Evolutionary conservation across 345 rosid genomes (phyloP), one percentile per base, ranked within the genome.

Genomic region (Populus simonii): DNA sequence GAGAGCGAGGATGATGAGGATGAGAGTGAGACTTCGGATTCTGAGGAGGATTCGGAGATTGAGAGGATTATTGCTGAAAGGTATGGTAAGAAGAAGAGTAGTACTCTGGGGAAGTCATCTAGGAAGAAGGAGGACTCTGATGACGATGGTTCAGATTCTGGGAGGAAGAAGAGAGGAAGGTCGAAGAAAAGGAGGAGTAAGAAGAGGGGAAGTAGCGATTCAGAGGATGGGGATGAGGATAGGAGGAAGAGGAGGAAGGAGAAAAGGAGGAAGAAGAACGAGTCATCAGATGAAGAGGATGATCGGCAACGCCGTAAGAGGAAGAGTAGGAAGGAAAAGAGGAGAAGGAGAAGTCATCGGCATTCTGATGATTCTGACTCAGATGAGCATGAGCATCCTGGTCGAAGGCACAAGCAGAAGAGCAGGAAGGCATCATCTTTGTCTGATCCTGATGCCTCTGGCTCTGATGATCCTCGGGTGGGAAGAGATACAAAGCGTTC

Each of bases 11-110:
- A 82, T 31, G 94, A 90, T 67, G 94, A 89, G 57, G 94, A 90
- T 15, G 98, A 91, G 83, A 92, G 90, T 62, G 98, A 95, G 78
- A 90, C 85, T 78, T 87, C 91, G 1, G 97, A 94, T 82, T 91
- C 95, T 0, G 97, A 92, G 80, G 97, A 76, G 59, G 94, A 94
- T 85, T 85, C 94, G 0, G 97, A 92, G 84, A 93, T 94, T 57
- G 99, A 94, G 91, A 92, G 88, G 89, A 90, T 92, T 74, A 87
- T 96, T 74, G 99, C 97, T 65, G 83, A 84, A 80, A 84, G 97
- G 76, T 80, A 67, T 76, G 97, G 97, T 71, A 92, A 88, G 90
- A 93, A 90, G 88, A 80, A 57, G 33, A 17, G 86, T 73, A 55
- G 81, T 29, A 79, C 76, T 71, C 83, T 74, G 73, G 88, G 78